Evolutionary conservation across 495 filamentous ascomycete genomes (phyloP).

Genomic region (Jackrogersella minutella): DNA sequence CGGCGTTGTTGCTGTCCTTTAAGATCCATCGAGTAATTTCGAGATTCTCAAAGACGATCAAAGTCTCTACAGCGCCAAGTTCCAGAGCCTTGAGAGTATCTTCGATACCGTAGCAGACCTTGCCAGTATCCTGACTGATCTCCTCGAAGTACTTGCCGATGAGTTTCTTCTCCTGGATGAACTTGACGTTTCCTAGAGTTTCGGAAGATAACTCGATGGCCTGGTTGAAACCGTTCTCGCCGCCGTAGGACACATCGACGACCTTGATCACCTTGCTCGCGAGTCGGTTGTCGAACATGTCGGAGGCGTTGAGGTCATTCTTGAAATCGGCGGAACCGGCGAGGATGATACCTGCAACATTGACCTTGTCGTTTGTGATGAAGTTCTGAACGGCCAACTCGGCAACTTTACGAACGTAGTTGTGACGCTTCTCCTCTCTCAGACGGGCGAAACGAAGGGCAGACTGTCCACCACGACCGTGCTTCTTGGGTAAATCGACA

Average conservation of each 20-base stretch:
- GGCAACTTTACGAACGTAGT: slow-evolving; percentile 98
- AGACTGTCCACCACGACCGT: slow-evolving; percentile 99
- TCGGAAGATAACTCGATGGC: slow-evolving; percentile 94
- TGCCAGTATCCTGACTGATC: slow-evolving; percentile 95
- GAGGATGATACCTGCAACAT: slow-evolving; percentile 91
- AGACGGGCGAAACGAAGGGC: slow-evolving; percentile 98
- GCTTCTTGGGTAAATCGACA: slow-evolving; percentile 98
- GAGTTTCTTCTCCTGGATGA: slow-evolving; percentile 99
- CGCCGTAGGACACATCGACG: slow-evolving; percentile 97
- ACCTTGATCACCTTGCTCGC: slow-evolving; percentile 97
- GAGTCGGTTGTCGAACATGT: slow-evolving; percentile 93
- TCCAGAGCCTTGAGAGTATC: slow-evolving; percentile 98
- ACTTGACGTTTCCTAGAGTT: slow-evolving; percentile 98
- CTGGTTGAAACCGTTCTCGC: slow-evolving; percentile 99
- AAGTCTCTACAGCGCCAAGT: slow-evolving; percentile 88
- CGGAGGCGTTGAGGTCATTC: slow-evolving; percentile 96
- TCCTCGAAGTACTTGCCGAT: slow-evolving; percentile 99
- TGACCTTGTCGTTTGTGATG: slow-evolving; percentile 97
- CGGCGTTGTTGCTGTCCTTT: slow-evolving; percentile 73
- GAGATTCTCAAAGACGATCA: slow-evolving; percentile 98
- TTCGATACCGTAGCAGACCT: slow-evolving; percentile 96
- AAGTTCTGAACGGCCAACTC: slow-evolving; percentile 98
- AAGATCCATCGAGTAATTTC: slow-evolving; percentile 91
- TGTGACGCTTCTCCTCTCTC: slow-evolving; percentile 99
- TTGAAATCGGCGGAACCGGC: slow-evolving; percentile 99